These are phyloP conservation scores for Eimeria sp. DNA, from an alignment of 169 alveolate species.

Conservation along the genomic window DNA sequence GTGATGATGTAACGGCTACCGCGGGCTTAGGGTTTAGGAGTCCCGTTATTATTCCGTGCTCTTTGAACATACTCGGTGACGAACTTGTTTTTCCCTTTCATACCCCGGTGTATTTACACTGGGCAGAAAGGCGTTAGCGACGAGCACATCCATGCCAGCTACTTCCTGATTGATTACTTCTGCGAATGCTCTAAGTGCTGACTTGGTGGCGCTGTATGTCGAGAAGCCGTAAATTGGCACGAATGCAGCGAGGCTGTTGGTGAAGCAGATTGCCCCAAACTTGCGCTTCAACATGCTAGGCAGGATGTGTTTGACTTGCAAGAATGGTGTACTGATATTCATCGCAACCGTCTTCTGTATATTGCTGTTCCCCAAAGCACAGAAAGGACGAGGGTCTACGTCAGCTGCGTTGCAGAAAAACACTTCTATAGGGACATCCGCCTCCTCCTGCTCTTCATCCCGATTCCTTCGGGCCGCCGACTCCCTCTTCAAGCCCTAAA, in stretches of 20 bases:
- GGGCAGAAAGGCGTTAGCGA: conserved; percentile 80
- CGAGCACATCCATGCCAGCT: conserved; percentile 64
- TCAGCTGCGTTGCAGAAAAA: conserved; percentile 82
- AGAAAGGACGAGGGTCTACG: conserved; percentile 75
- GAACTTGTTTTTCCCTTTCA: conserved; percentile 70
- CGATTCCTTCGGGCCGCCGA: background rate
- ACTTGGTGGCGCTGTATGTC: conserved; percentile 80
- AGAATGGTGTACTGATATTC: conserved; percentile 61
- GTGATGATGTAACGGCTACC: background rate
- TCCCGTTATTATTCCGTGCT: background rate
- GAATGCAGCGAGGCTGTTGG: conserved; percentile 77
- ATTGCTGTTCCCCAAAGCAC: conserved; percentile 14
- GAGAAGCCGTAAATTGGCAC: conserved; percentile 83
- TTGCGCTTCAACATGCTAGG: conserved; percentile 68
- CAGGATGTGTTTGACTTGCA: conserved; percentile 77
- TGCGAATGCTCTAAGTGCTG: conserved; percentile 77
- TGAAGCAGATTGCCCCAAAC: conserved; percentile 80
- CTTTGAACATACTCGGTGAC: conserved; percentile 69
- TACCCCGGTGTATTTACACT: conserved; percentile 83
- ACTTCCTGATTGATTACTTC: conserved; percentile 82
- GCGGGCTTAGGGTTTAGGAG: background rate
- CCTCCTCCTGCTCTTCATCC: background rate
- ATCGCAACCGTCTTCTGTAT: background rate
- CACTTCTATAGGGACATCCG: conserved; percentile 58
- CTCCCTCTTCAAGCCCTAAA: conserved; percentile 25